A percentile compares a stretch with the other conserved stretches of the same genome.
Evolutionary conservation across 1,284 basidiomycete species (phyloP).

Genomic region (Microbotryomycetes sp.): DNA sequence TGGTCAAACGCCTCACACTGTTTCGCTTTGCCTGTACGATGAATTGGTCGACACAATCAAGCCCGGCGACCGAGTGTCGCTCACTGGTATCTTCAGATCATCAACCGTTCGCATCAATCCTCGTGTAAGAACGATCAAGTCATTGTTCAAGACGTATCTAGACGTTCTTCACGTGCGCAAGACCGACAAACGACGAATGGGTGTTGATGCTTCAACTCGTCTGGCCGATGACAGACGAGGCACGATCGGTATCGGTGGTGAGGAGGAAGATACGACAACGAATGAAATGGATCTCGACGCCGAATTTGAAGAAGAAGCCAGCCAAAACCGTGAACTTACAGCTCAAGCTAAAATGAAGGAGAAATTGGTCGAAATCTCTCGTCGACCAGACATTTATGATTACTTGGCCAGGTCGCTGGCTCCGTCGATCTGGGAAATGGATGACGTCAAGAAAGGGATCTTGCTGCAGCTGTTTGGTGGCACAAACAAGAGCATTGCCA

Average conservation of each 20-base stretch:
- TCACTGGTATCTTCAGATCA: slow-evolving; percentile 91
- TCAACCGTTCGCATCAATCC: slow-evolving; percentile 91
- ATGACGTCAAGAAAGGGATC: slow-evolving; percentile 98
- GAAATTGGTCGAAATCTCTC: slow-evolving; percentile 62
- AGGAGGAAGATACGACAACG: slow-evolving; percentile 27
- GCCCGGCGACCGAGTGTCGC: slow-evolving; percentile 84
- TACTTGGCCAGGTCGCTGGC: slow-evolving; percentile 78
- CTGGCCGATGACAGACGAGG: slow-evolving; percentile 42
- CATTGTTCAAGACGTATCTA: slow-evolving; percentile 92
- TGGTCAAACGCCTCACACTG: slow-evolving; percentile 95
- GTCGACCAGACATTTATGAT: slow-evolving; percentile 78
- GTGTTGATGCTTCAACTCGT: slow-evolving; percentile 76
- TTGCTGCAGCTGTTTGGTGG: slow-evolving; percentile 93
- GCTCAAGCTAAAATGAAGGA: slow-evolving; percentile 51
- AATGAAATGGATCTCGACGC: slow-evolving; percentile 61
- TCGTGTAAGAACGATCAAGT: slow-evolving; percentile 82
- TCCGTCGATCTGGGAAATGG: slow-evolving; percentile 95
- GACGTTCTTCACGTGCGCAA: slow-evolving; percentile 90
- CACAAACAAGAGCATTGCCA: slow-evolving; percentile 89
- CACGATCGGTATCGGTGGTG: slow-evolving; percentile 35
- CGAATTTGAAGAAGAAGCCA: slow-evolving; percentile 40
- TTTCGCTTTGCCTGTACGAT: slow-evolving; percentile 91
- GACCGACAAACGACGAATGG: slow-evolving; percentile 61
- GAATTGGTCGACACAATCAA: slow-evolving; percentile 93
- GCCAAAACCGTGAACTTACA: slow-evolving; percentile 47